Percentiles rank a stretch among this genome's conserved stretches.
Evolutionary conservation across 306 rosid genomes (phyloP).

Genomic region (Hippophae rhamnoides): DNA sequence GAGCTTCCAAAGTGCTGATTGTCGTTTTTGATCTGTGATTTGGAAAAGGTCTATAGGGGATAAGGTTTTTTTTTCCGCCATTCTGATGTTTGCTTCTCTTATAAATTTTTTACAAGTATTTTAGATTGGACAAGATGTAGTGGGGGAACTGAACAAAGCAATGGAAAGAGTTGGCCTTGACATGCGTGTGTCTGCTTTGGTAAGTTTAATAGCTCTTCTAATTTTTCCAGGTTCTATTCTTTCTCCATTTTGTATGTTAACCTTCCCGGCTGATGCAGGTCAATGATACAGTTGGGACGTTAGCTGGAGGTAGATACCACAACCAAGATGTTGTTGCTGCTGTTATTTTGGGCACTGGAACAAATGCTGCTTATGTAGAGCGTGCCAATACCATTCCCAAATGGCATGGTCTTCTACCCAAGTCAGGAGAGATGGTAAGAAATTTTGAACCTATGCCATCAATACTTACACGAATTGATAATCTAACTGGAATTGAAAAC

Average conservation of each 20-base stretch:
- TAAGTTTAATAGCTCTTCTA: slow-evolving; percentile 25
- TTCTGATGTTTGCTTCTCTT: slow-evolving; percentile 10
- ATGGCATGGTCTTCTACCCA: slow-evolving; percentile 76
- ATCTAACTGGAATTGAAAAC: neutral
- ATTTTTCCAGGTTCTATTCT: slow-evolving; percentile 2
- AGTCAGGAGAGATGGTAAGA: slow-evolving; percentile 89
- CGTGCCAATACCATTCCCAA: slow-evolving; percentile 85
- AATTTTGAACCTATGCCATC: slow-evolving; percentile 4
- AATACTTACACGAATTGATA: no score
- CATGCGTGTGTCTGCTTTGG: slow-evolving; percentile 89
- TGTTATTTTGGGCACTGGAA: slow-evolving; percentile 95
- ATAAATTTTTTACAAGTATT: slow-evolving; percentile 16
- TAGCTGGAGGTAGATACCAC: slow-evolving; percentile 77
- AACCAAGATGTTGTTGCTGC: slow-evolving; percentile 75
- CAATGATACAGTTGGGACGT: slow-evolving; percentile 90
- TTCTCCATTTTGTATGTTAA: slow-evolving; percentile 18
- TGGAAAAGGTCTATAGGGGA: neutral
- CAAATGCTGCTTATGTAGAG: slow-evolving; percentile 95
- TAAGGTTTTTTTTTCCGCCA: neutral
- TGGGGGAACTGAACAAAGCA: slow-evolving; percentile 59
- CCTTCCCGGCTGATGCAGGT: slow-evolving; percentile 46
- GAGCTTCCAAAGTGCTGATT: neutral
- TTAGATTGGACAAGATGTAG: slow-evolving; percentile 96
- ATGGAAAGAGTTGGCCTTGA: slow-evolving; percentile 71
- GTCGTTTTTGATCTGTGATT: neutral